A percentile compares a stretch with the other conserved stretches of the same genome.
Conservation (phyloP, 1,139 yeast genomes). For the Yamadazyma membranifaciens region DNA sequence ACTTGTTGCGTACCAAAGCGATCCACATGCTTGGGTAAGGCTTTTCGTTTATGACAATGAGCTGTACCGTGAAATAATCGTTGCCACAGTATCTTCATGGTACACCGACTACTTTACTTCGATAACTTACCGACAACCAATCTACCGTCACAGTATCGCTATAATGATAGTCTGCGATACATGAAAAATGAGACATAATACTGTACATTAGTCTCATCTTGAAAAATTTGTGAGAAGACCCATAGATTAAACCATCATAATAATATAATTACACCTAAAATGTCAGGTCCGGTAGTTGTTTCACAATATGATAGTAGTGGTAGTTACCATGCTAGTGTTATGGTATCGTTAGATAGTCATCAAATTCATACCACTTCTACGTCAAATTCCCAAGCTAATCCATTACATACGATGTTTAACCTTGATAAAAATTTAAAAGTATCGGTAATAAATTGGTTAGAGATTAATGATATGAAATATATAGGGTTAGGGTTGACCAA, state of each 20-base stretch:
- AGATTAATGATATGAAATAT: conserved; percentile 35
- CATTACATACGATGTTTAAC: conserved; percentile 39
- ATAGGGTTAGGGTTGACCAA: conserved; percentile 66
- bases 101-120: no score
- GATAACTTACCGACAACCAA: no score
- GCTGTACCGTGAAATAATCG: neutral
- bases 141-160: no score
- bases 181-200: neutral
- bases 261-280: conserved; percentile 1
- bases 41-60: neutral
- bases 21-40: neutral
- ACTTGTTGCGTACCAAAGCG: neutral
- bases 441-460: conserved; percentile 58
- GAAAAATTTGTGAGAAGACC: conserved; percentile 9
- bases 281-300: conserved; percentile 24
- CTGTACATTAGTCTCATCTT: conserved; percentile 9
- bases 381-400: conserved; percentile 26
- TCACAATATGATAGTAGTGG: conserved; percentile 57
- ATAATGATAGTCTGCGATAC: no score
- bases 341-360: conserved; percentile 72
- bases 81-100: no score
- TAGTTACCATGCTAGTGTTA: conserved; percentile 62
- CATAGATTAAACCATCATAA: neutral
- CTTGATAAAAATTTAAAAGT: conserved; percentile 57
- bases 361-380: conserved; percentile 65